Evolutionary conservation across 1,139 yeast genomes (phyloP), one percentile per base, ranked within the genome.

Genomic region (Geotrichum cucujoidarum): DNA sequence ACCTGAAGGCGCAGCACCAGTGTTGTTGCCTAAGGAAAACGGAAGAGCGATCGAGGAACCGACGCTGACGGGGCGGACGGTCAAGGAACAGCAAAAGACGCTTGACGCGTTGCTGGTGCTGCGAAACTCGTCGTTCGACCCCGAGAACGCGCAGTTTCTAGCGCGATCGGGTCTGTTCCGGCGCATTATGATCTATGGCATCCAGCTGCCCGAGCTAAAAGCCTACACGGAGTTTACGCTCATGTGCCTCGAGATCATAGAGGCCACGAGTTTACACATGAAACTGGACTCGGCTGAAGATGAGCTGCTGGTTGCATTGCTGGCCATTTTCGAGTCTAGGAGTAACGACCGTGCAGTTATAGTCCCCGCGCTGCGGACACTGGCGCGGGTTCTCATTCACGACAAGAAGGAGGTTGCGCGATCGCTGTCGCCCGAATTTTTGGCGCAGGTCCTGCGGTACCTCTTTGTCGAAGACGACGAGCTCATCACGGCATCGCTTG

Each of bases 111-210:
- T 84, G 46, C 72, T 92, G 49, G 76, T 87, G 20, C 70, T 92
- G 49, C 74, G 97, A 59, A 92, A 92, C 64, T 70, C 87, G 49
- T 77, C 85, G 1, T 94, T 92, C 62, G 96, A 88, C 61, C 77
- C 86, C 14, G 82, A 77, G 38, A 86, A 88, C 59, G 95, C 95
- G 37, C 90, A 85, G 62, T 75, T 82, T 66, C 68, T 92, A 53
- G 85, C 94, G 0, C 75, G 78, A 55, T 70, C 76, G 47, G 69
- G 60, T 1, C 51, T 53, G 17, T 57, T 64, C 40, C 56, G 56
- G 14, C 57, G 51, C 16, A 58, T 69, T 18, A 72, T 81, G n/a
- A 68, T 78, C 52, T 67, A 70, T 48, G 77, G 80, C 43, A 68
- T 82, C 44, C 63, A 65, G 43, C 57, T 69, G 33, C 67, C 73